A percentile compares a stretch with the other conserved stretches of the same genome.
Conservation (phyloP, 2,329 filamentous ascomycete species). For the Xylariaceae sp. region DNA sequence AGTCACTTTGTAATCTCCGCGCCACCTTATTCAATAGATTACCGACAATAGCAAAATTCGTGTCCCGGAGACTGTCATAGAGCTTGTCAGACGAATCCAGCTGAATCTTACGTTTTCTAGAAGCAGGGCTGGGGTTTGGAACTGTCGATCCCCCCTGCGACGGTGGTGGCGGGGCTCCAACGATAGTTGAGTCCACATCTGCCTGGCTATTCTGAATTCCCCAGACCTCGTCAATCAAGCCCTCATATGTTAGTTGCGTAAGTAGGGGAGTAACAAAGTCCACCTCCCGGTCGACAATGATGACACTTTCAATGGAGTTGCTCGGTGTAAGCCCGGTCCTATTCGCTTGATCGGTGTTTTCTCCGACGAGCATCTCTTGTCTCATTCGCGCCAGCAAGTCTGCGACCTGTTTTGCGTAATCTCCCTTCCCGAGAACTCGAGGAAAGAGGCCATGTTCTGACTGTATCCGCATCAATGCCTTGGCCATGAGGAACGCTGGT, state of each 20-base stretch:
- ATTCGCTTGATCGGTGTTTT: conserved; percentile 60
- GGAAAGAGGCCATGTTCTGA: conserved; percentile 90
- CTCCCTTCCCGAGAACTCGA: conserved; percentile 89
- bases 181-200: conserved; percentile 85
- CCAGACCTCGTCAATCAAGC: conserved; percentile 89
- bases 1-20: conserved; percentile 76
- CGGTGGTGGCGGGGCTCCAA: conserved; percentile 65
- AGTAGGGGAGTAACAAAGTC: conserved; percentile 89
- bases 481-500: conserved; percentile 81
- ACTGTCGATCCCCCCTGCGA: conserved; percentile 52
- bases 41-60: conserved; percentile 94
- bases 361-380: conserved; percentile 78
- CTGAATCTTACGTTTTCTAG: conserved; percentile 79
- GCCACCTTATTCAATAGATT: conserved; percentile 86
- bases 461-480: conserved; percentile 91
- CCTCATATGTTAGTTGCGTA: conserved; percentile 95
- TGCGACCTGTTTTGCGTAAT: conserved; percentile 83
- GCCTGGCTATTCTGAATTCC: conserved; percentile 88
- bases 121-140: conserved; percentile 50
- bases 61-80: conserved; percentile 81
- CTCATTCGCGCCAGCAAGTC: conserved; percentile 88
- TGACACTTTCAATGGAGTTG: conserved; percentile 80
- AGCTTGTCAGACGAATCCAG: conserved; percentile 87
- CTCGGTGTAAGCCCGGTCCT: conserved; percentile 75
- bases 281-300: conserved; percentile 92